These are phyloP conservation scores for Sclerotinia glacialis DNA, from an alignment of 2,329 filamentous ascomycete species.

Conservation along the genomic window DNA sequence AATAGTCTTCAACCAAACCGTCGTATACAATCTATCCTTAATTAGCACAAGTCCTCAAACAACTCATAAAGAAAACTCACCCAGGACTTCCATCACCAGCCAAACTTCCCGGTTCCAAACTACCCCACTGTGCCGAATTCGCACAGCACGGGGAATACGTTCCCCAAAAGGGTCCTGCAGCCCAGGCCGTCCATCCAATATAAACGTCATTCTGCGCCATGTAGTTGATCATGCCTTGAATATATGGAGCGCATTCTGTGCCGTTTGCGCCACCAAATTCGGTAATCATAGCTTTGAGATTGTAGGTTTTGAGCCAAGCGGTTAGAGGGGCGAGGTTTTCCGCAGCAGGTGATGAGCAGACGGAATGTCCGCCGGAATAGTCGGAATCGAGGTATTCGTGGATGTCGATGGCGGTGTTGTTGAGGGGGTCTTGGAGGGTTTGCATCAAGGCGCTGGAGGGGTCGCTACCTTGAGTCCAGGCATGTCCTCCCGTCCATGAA, in stretches of 20 bases:
- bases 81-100: constrained; percentile 45
- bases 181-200: constrained; percentile 53
- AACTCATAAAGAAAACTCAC: not conserved
- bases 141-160: constrained; percentile 44
- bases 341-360: constrained; percentile 44
- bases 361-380: constrained; percentile 46
- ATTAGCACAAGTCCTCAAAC: not conserved
- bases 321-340: constrained; percentile 45
- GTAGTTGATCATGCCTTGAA: constrained; percentile 46
- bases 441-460: constrained; percentile 43
- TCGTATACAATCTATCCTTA: constrained; percentile 1
- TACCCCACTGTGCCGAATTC: constrained; percentile 44
- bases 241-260: constrained; percentile 44
- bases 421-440: constrained; percentile 46
- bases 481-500: constrained; percentile 49
- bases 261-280: constrained; percentile 50
- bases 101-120: constrained; percentile 48
- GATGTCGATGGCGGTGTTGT: constrained; percentile 51
- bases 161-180: constrained; percentile 51
- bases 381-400: constrained; percentile 53
- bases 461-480: constrained; percentile 46
- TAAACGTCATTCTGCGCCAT: constrained; percentile 48
- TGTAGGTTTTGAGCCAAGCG: constrained; percentile 46
- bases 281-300: constrained; percentile 49
- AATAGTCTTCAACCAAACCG: constrained; percentile 6